Conservation (phyloP, 768 basidiomycete genomes). For the Gymnopilus dilepis region DNA sequence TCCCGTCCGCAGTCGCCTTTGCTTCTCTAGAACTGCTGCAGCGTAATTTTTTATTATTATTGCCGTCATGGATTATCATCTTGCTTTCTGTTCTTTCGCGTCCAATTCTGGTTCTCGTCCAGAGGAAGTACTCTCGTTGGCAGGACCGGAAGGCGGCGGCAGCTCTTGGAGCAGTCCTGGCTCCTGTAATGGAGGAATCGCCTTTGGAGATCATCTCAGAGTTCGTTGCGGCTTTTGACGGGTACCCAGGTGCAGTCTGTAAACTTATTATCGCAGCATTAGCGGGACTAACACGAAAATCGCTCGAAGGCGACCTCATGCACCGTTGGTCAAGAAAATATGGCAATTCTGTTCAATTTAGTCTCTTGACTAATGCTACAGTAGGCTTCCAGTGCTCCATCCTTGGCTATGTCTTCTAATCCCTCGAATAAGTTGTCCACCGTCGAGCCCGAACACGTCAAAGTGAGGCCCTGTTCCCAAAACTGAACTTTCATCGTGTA, state of each 20-base stretch:
- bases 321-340: conserved; percentile 32
- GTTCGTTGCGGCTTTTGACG: conserved; percentile 25
- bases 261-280: not conserved
- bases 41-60: not conserved
- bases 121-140: conserved; percentile 13
- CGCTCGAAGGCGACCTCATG: conserved; percentile 21
- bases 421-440: conserved; percentile 40
- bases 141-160: conserved; percentile 17
- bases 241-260: conserved; percentile 37
- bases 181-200: conserved; percentile 20
- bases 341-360: conserved; percentile 39
- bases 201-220: conserved; percentile 13
- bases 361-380: conserved; percentile 35
- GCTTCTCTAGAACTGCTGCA: conserved; percentile 3
- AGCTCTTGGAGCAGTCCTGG: conserved; percentile 16
- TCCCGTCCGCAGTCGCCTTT: conserved; percentile 22
- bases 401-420: not conserved
- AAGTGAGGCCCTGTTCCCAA: conserved; percentile 28
- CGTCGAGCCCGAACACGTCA: conserved; percentile 52
- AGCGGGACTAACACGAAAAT: not conserved
- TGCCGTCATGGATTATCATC: conserved; percentile 16
- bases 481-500: not conserved
- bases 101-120: conserved; percentile 15
- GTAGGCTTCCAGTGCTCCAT: conserved; percentile 25
- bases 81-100: conserved; percentile 12